These are phyloP conservation scores for Gracilaria domingensis DNA, from an alignment of 23 red algal species.

Conservation along the genomic window DNA sequence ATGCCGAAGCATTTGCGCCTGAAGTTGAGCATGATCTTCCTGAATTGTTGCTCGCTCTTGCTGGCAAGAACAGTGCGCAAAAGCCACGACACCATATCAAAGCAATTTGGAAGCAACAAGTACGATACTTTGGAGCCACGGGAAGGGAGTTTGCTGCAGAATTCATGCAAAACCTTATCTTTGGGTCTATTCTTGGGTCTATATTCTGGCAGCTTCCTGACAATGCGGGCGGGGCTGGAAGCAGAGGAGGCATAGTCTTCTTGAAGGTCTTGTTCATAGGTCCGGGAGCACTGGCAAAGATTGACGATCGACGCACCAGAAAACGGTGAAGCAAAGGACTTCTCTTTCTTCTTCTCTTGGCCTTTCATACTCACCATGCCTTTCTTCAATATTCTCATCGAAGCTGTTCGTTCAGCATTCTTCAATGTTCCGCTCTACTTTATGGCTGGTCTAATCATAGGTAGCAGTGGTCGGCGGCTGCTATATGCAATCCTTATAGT, in stretches of 20 bases:
- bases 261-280: constrained; percentile 63
- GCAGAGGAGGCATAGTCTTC: constrained; percentile 77
- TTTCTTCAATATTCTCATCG: constrained; percentile 57
- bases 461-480: constrained; percentile 65
- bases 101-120: constrained; percentile 34
- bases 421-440: constrained; percentile 66
- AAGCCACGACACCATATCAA: constrained; percentile 65
- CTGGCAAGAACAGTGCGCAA: constrained; percentile 29
- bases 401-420: constrained; percentile 17
- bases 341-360: constrained; percentile 64
- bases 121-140: constrained; percentile 10
- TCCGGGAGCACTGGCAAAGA: constrained; percentile 31
- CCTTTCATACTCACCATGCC: constrained; percentile 62
- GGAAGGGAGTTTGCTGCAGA: constrained; percentile 33
- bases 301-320: constrained; percentile 55
- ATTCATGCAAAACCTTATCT: constrained; percentile 63
- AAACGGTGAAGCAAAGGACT: constrained; percentile 52
- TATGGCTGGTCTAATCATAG: constrained; percentile 77
- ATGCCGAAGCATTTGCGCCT: not conserved
- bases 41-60: constrained; percentile 3
- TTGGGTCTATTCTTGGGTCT: constrained; percentile 75
- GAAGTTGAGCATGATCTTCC: not conserved
- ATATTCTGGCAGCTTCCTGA: constrained; percentile 71
- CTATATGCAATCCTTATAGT: constrained; percentile 67
- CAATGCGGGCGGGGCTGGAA: constrained; percentile 53